Conservation (phyloP, 2,329 filamentous ascomycete genomes). For the Xylaria sp. region DNA sequence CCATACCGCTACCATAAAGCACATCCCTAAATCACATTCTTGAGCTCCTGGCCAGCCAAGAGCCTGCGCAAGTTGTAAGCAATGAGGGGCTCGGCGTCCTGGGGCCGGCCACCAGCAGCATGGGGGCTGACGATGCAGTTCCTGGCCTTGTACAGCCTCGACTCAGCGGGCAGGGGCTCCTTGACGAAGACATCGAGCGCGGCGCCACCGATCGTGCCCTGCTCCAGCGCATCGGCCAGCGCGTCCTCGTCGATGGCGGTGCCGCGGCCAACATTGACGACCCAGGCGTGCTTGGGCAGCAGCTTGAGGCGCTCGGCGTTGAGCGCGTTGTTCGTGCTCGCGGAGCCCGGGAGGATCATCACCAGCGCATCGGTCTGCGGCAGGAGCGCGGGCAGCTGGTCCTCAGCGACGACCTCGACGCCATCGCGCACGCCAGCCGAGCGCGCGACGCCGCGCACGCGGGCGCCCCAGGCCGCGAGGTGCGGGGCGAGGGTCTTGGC, state of each 20-base stretch:
- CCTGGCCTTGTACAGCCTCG: conserved; percentile 56
- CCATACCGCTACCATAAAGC: too few relatives aligned
- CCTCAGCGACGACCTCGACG: conserved; percentile 62
- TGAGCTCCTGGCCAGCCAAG: conserved; percentile 62
- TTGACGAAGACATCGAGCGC: conserved; percentile 55
- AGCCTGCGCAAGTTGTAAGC: conserved; percentile 65
- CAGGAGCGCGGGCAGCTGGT: conserved; percentile 58
- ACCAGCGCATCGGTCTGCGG: conserved; percentile 67
- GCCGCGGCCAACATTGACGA: conserved; percentile 59
- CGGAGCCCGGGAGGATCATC: conserved; percentile 68
- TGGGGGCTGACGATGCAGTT: conserved; percentile 62
- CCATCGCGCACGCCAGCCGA: conserved; percentile 61
- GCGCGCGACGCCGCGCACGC: conserved; percentile 64
- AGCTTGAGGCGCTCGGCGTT: conserved; percentile 58
- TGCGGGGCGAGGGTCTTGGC: conserved; percentile 64
- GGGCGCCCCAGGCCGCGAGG: conserved; percentile 60
- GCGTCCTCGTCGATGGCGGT: conserved; percentile 56
- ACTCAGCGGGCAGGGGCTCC: conserved; percentile 45
- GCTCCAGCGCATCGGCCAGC: conserved; percentile 51
- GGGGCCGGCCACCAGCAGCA: conserved; percentile 64
- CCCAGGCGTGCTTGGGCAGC: conserved; percentile 63
- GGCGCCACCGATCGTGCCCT: conserved; percentile 52
- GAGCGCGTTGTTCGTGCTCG: conserved; percentile 60
- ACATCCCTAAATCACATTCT: conserved; percentile 56
- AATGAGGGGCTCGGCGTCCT: conserved; percentile 64